These are phyloP conservation scores for Arabidopsis hybrid DNA, from an alignment of 441 rosid species.

Conservation along the genomic window DNA sequence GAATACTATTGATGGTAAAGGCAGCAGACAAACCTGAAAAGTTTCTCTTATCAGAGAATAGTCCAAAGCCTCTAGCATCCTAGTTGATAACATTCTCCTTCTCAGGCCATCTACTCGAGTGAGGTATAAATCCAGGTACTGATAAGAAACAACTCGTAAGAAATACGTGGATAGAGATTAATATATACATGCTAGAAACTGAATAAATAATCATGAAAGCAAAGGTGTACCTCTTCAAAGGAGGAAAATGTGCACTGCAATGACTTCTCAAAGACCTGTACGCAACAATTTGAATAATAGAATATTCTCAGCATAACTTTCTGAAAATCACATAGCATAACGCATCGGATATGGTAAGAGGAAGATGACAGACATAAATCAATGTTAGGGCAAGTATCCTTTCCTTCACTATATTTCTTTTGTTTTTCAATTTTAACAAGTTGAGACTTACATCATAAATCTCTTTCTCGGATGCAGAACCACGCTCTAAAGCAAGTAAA, in stretches of 20 bases:
- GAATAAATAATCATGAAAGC: constrained; percentile 19
- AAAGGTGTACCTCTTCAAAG: constrained; percentile 73
- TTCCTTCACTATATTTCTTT: constrained; percentile 14
- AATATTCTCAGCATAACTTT: constrained; percentile 18
- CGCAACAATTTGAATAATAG: constrained; percentile 36
- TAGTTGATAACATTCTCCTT: constrained; percentile 63
- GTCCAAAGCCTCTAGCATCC: constrained; percentile 60
- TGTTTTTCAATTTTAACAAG: constrained; percentile 16
- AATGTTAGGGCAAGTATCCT: background rate
- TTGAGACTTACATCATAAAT: constrained; percentile 67
- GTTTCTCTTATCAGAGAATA: constrained; percentile 73
- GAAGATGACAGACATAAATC: constrained; percentile 19
- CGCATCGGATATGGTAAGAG: constrained; percentile 10
- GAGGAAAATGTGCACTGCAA: constrained; percentile 78
- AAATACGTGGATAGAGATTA: constrained; percentile 24
- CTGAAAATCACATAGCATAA: constrained; percentile 20
- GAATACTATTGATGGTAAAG: constrained; percentile 25
- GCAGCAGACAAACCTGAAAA: constrained; percentile 67
- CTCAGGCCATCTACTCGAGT: constrained; percentile 91
- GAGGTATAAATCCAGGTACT: constrained; percentile 89
- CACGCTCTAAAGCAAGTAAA: constrained; percentile 84
- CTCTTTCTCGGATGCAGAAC: constrained; percentile 70
- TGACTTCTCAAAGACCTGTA: constrained; percentile 87
- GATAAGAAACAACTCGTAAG: constrained; percentile 43
- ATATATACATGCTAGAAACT: constrained; percentile 22